These are phyloP conservation scores for Mucor sp. DNA, from an alignment of 371 early-diverging fungal genomes.

Conservation along the genomic window DNA sequence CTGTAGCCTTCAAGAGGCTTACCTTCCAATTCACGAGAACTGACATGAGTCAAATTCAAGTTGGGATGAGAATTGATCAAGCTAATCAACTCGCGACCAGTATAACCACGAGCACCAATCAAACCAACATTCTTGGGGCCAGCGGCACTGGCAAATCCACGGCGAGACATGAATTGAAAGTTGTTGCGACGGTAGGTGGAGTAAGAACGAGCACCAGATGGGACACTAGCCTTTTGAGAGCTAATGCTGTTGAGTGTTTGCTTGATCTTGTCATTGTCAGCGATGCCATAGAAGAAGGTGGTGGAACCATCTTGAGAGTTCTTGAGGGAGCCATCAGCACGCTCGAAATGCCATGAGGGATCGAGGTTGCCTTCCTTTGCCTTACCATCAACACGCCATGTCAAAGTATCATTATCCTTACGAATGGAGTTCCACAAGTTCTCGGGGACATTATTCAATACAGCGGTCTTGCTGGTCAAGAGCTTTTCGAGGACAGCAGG, in stretches of 20 bases:
- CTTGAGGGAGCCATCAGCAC: constrained; percentile 85
- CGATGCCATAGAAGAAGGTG: constrained; percentile 92
- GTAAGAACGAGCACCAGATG: constrained; percentile 27
- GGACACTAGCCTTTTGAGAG: constrained; percentile 10
- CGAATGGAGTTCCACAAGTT: constrained; percentile 83
- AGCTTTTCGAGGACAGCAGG: constrained; percentile 80
- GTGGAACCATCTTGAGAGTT: constrained; percentile 64
- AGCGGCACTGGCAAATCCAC: constrained; percentile 57
- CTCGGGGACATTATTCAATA: constrained; percentile 87
- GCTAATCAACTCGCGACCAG: constrained; percentile 92
- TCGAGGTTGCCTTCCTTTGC: constrained; percentile 56
- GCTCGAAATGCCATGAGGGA: constrained; percentile 89
- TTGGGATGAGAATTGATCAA: constrained; percentile 86
- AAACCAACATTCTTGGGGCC: constrained; percentile 75
- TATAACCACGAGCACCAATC: constrained; percentile 96
- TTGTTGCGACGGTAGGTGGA: constrained; percentile 36
- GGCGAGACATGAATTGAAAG: constrained; percentile 35
- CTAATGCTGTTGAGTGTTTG: constrained; percentile 37
- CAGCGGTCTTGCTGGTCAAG: constrained; percentile 74
- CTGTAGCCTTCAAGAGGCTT: constrained; percentile 80
- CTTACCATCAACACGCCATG: constrained; percentile 40
- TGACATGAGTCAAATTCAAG: constrained; percentile 84
- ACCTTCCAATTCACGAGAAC: constrained; percentile 92
- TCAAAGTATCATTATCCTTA: constrained; percentile 71
- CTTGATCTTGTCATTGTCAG: constrained; percentile 74